Percentiles rank a stretch among this genome's conserved stretches.
Evolutionary conservation across 2,329 filamentous ascomycete genomes (phyloP).

Genomic region (Phoma sp.): DNA sequence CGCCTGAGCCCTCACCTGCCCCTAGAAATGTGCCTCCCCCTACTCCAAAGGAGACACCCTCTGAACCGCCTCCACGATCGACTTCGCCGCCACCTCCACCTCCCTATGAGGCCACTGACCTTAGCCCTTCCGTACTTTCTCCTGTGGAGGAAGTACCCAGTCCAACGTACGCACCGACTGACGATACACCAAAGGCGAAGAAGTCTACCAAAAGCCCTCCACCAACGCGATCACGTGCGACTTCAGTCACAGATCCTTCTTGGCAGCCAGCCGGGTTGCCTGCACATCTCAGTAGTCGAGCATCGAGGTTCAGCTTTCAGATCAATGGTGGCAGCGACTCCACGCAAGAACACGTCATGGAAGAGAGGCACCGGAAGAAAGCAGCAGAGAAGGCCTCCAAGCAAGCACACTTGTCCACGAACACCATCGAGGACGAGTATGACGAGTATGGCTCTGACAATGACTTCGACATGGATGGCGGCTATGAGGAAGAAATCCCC

Average conservation of each 20-base stretch:
- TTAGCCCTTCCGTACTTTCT: conserved; percentile 36
- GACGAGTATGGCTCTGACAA: conserved; percentile 50
- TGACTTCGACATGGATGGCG: conserved; percentile 62
- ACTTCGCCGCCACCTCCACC: conserved; percentile 22
- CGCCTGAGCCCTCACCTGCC: conserved; percentile 21
- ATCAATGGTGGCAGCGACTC: conserved; percentile 74
- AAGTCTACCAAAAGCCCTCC: conserved; percentile 48
- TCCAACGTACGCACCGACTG: conserved; percentile 31
- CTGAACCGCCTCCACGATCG: conserved; percentile 15
- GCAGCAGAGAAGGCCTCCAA: conserved; percentile 65
- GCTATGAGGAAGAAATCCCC: conserved; percentile 71
- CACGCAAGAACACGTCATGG: conserved; percentile 70
- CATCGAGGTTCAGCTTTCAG: conserved; percentile 82
- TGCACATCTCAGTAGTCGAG: conserved; percentile 65
- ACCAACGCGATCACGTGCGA: conserved; percentile 44
- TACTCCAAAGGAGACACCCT: conserved; percentile 22
- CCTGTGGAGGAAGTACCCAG: conserved; percentile 44
- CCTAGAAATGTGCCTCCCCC: conserved; percentile 3
- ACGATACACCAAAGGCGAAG: conserved; percentile 37
- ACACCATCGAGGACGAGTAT: conserved; percentile 45
- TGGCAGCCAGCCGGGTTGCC: conserved; percentile 48
- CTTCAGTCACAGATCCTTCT: conserved; percentile 45
- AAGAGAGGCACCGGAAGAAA: conserved; percentile 73
- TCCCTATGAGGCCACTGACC: conserved; percentile 28
- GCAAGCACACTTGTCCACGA: conserved; percentile 44